Evolutionary conservation across 2,329 filamentous ascomycete species (phyloP), one percentile per base, ranked within the genome.

Genomic region (Macrophomina tecta): DNA sequence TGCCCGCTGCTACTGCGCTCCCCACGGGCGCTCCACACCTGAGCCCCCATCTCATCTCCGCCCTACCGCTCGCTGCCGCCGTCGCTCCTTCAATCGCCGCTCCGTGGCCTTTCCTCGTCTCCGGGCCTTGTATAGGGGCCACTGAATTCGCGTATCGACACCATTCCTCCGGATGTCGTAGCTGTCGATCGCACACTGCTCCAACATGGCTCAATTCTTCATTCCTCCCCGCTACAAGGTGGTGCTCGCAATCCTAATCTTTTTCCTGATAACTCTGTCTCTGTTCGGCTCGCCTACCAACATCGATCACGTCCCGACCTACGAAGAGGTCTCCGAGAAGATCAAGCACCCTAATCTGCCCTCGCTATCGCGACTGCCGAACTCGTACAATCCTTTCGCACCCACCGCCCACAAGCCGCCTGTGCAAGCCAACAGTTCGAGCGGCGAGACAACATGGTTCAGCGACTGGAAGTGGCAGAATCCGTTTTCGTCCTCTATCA

Each of bases 381-480:
- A 74, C 8, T 71, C 77, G 23, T 79, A 86, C 70, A 90, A 90
- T 71, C 90, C 89, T 0, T 94, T 94, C 77, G 85, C 86, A 48
- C 86, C 87, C 48, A 86, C 89, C 23, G 85, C 88, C 11, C 92
- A 96, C 76, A 86, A 88, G 18, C 88, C 90, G 2, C 87, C 90
- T 2, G 85, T 89, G 64, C 90, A 94, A 77, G 87, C 88, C 69
- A 92, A 94, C 77, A 94, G 92, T 75, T 91, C 90, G 5, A 89
- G 87, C 75, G 91, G 90, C 60, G 91, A 91, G 69, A 89, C 91
- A 40, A 89, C 89, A 68, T 98, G 94, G 94, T 92, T 93, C 80
- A 89, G 87, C 70, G 90, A 97, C 77, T 96, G 91, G 89, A 92
- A 90, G 76, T 98, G 94, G 93, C 85, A 92, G 72, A 91, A 91